phyloP scores from a whole-genome alignment of 192 early-diverging fungal genomes.

The Haplosporangium gracile region DNA sequence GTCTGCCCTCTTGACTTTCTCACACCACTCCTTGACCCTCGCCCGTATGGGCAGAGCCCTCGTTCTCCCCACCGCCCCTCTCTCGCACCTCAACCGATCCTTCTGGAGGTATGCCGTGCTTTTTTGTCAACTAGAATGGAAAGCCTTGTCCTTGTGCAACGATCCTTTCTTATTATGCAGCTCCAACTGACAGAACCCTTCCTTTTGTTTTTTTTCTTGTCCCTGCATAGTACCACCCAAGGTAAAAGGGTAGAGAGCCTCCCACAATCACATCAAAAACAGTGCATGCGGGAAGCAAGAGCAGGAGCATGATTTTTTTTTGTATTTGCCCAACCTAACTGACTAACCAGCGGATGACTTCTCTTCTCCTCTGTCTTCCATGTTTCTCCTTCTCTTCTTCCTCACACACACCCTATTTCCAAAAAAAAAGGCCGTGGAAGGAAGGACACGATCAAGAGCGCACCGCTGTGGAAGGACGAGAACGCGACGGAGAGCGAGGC shows the following conservation, averaged over 20 bases:
- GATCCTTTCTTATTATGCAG: not conserved
- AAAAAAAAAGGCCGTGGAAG: not conserved
- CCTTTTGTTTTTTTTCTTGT: not conserved
- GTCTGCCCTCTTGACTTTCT: not conserved
- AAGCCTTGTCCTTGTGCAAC: not conserved
- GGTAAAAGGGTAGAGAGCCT: not conserved
- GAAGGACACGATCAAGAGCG: slow-evolving; percentile 35
- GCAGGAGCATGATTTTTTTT: too few species aligned
- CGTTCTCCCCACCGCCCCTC: not conserved
- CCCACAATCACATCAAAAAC: too few species aligned
- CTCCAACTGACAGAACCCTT: not conserved
- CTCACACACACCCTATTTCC: not conserved
- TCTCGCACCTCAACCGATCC: slow-evolving; percentile 5
- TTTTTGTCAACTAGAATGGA: too few species aligned
- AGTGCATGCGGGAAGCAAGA: too few species aligned
- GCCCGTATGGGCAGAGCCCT: not conserved
- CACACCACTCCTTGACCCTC: not conserved
- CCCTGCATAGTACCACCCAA: not conserved
- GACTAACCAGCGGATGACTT: not conserved
- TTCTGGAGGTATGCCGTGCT: not conserved
- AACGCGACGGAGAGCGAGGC: slow-evolving; percentile 47
- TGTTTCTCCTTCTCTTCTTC: not conserved
- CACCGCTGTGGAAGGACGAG: slow-evolving; percentile 30
- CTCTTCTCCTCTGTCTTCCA: not conserved
- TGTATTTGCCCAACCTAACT: too few species aligned